phyloP scores from a whole-genome alignment of 305 asterid genomes.

The Fraxinus xanthoxyloides region DNA sequence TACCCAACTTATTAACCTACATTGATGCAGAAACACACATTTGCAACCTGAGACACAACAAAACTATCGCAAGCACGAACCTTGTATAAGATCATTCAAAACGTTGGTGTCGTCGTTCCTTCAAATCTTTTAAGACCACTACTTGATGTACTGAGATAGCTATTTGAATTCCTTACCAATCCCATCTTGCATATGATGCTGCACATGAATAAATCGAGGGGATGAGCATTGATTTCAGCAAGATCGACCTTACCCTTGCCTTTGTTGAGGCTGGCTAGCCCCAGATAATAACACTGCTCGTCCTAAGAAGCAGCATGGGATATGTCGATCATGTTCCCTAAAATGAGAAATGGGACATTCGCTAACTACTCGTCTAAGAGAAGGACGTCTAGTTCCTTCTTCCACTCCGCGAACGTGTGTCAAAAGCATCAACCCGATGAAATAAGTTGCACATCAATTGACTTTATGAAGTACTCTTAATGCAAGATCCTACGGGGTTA shows the following conservation, averaged over 20 bases:
- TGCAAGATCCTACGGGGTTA: neutral
- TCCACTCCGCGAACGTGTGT: conserved; percentile 38
- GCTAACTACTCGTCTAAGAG: conserved; percentile 37
- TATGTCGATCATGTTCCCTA: conserved; percentile 48
- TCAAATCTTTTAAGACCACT: neutral
- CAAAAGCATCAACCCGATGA: conserved; percentile 33
- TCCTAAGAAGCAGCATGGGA: conserved; percentile 45
- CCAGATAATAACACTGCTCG: conserved; percentile 39
- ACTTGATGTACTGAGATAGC: conserved; percentile 47
- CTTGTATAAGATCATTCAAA: neutral
- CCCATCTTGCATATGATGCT: conserved; percentile 61
- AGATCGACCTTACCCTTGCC: conserved; percentile 40
- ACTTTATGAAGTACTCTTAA: neutral
- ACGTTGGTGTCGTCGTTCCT: neutral
- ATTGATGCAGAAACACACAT: neutral
- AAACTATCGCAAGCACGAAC: neutral
- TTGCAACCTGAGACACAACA: neutral
- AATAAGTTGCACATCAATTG: neutral
- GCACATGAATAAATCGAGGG: conserved; percentile 53
- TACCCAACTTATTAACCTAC: neutral
- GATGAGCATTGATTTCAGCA: conserved; percentile 25
- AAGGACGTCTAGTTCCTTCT: conserved; percentile 49
- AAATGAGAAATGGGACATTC: conserved; percentile 46
- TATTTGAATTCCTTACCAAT: conserved; percentile 52
- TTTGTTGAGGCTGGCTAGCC: conserved; percentile 37